Base-by-base conservation (phyloP, 495 filamentous ascomycete species). In the Barbatosphaeria neglecta region DNA sequence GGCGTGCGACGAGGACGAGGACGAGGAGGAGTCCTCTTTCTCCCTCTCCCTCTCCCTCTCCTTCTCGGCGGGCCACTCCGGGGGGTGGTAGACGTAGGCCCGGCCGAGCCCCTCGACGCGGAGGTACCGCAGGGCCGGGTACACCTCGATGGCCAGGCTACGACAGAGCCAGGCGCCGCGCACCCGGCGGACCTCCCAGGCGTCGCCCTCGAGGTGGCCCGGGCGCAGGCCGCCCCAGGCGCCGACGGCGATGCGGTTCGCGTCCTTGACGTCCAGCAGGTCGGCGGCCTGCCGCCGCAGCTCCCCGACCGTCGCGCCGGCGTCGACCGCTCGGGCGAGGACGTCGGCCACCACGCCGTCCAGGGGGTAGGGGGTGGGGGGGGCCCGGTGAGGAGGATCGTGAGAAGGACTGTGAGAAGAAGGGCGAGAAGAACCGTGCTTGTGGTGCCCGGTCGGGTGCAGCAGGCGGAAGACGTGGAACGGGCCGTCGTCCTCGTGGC, bases 71-170 rank as follows among this genome's bases (percentile, higher is more conserved):
- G 25, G 22, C 35, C 22, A 10, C 18, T 38, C 23, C 7, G 56
- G n/a, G n/a, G n/a, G 53, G 17, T 65, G 61, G 22, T 53, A 64
- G 25, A 66, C 25, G 41, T 68, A 68, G 37, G 54, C 41, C 24
- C 64, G 53, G 16, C 59, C 59, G 11, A 59, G 49, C 4, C 62
- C 61, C 11, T 37, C 49, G 23, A 64, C 41, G 2, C 63, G 42
- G n/a, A 61, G 47, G 43, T 58, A 69, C 2, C 41, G 25, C 3
- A 40, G 45, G 33, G 24, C 25, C 0, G 48, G 50, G 27, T 27
- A 45, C 23, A 64, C 18, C 28, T 63, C 54, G 35, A 62, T 42
- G 2, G 46, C 31, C n/a, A 68, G 47, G 49, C 60, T 58, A n/a
- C 58, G 54, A 27, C 63, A 66, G 8, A 63, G 43, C 64, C 64